Evolutionary conservation across 257 asterid species (phyloP).

Genomic region (Solanum commersonii): DNA sequence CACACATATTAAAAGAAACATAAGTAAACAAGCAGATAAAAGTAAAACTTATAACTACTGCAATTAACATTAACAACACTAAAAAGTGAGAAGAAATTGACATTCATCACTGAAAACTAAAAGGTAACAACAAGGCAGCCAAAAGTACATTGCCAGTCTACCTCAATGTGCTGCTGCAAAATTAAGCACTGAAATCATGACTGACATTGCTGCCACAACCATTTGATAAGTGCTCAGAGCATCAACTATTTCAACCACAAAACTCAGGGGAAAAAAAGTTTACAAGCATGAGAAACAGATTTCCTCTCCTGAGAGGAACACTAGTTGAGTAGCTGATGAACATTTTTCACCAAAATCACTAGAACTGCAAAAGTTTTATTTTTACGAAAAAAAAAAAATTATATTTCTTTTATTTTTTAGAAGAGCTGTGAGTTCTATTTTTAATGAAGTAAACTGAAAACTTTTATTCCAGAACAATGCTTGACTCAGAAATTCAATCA

Average conservation of each 20-base stretch:
- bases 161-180: not conserved
- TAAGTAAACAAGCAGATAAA: not conserved
- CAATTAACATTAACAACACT: not conserved
- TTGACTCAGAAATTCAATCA: not conserved
- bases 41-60: not conserved
- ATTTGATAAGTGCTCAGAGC: not conserved
- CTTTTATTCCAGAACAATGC: not conserved
- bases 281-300: not conserved
- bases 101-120: not conserved
- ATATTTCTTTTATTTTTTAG: not conserved
- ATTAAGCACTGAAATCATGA: not conserved
- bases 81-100: not conserved
- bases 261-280: not conserved
- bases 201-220: not conserved
- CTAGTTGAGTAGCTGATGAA: not conserved
- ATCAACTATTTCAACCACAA: conserved; percentile 1
- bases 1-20: not conserved
- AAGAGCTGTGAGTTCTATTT: not conserved
- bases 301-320: not conserved
- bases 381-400: not conserved
- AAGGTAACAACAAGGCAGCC: not conserved
- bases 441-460: not conserved
- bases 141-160: not conserved
- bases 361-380: not conserved
- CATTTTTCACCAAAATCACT: not conserved